Evolutionary conservation across 2,329 filamentous ascomycete genomes (phyloP).

Genomic region (Fusarium virguliforme): DNA sequence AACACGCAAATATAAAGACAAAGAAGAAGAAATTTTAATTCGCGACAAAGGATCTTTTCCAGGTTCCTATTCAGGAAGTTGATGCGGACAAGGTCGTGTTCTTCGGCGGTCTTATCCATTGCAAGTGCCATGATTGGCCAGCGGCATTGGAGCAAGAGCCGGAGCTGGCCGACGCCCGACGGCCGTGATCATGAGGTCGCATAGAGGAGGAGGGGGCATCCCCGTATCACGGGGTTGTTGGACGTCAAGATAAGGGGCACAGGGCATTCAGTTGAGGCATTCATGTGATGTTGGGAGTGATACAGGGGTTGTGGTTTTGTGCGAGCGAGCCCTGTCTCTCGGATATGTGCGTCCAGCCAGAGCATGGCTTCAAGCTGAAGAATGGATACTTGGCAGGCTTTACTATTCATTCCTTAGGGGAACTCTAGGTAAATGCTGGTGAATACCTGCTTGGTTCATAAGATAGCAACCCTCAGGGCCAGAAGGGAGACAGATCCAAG

Average conservation of each 20-base stretch:
- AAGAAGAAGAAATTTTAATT: background rate
- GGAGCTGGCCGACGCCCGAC: constrained; percentile 46
- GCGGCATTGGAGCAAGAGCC: constrained; percentile 12
- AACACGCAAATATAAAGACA: constrained; percentile 2
- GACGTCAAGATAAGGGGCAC: background rate
- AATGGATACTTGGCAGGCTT: background rate
- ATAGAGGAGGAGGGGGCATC: constrained; percentile 23
- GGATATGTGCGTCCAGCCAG: no score
- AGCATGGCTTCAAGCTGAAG: background rate
- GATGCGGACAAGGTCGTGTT: constrained; percentile 39
- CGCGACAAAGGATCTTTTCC: constrained; percentile 28
- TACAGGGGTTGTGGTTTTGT: background rate
- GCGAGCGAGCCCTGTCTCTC: background rate
- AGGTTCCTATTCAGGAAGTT: constrained; percentile 42
- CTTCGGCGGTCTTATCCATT: constrained; percentile 32
- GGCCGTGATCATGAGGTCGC: constrained; percentile 31
- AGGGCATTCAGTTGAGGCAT: background rate
- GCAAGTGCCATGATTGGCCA: constrained; percentile 36
- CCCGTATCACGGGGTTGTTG: constrained; percentile 21
- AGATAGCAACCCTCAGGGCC: no score
- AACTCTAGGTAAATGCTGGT: no score
- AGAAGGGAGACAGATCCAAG: background rate
- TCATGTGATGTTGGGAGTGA: constrained; percentile 2
- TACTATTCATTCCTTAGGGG: background rate
- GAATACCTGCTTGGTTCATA: no score